Base-by-base conservation (phyloP, 2,329 filamentous ascomycete species). In the Lasiodiplodia theobromae region DNA sequence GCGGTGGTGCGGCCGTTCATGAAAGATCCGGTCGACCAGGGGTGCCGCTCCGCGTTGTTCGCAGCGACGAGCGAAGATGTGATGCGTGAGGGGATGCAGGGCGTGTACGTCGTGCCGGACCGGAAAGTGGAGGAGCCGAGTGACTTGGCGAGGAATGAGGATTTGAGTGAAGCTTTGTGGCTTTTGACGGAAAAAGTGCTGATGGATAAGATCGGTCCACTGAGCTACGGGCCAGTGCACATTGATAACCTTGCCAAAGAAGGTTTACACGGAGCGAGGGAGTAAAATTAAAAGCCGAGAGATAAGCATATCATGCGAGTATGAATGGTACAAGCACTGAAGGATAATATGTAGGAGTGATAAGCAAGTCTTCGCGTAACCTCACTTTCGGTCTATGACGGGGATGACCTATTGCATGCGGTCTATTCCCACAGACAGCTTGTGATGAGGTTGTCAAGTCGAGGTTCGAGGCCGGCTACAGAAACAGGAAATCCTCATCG, bases 41-140 rank as follows among this genome's bases (percentile, higher is more conserved):
- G 84, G 0, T 86, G 84, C 70, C 76, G 84, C 21, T 71, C 82
- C 2, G 83, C 81, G 14, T 69, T 86, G 37, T 86, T 85, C 71
- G 84, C 84, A 4, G 79, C 82, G 0, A 84, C 84, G 3, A 82
- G 79, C 66, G 74, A 77, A 18, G 82, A 83, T 64, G 74, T 86
- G 0, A 77, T 73, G 1, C 78, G 77, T 58, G 79, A 85, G 53
- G 75, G 77, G 34, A 80, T 86, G 11, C 81, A 83, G 69, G 84
- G 83, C 1, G 72, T 76, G 68, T 86, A 86, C 70, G 77, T 86
- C 63, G 78, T 86, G 16, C 83, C 84, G 3, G 83, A 86, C 69
- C 76, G 82, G 18, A 86, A 85, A 74, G 78, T 84, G 3, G 79
- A 78, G 1, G 79, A 81, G 23, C 77, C 80, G 3, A 81, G 78